Conservation (phyloP, 208 protist genomes). For the Leishmania martiniquensis region DNA sequence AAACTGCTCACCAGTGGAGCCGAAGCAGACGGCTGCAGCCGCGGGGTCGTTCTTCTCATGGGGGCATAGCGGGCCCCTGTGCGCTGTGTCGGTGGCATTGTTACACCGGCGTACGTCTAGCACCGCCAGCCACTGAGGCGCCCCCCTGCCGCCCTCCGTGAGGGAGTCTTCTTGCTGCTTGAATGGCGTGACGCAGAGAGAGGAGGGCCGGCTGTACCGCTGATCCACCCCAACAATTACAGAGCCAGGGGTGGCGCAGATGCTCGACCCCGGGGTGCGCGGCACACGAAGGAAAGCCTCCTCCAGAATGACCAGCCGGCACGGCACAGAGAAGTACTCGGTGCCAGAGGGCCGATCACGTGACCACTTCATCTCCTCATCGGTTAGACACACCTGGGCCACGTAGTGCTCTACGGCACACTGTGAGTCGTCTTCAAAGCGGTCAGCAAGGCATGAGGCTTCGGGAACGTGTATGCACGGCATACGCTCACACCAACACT, state of each 20-base stretch:
- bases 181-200: conserved; percentile 10
- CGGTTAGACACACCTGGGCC: conserved; percentile 21
- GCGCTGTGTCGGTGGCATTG: neutral
- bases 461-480: conserved; percentile 11
- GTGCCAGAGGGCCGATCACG: neutral
- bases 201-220: conserved; percentile 24
- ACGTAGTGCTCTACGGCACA: conserved; percentile 26
- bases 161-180: neutral
- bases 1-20: conserved; percentile 52
- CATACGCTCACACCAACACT: conserved; percentile 9
- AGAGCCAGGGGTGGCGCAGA: conserved; percentile 24
- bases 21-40: conserved; percentile 35
- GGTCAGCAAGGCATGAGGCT: neutral
- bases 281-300: conserved; percentile 17
- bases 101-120: conserved; percentile 19
- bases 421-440: neutral
- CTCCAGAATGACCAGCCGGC: conserved; percentile 42
- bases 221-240: conserved; percentile 67
- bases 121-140: conserved; percentile 18
- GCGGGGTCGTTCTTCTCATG: neutral
- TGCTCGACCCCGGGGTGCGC: conserved; percentile 17
- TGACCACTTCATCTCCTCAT: conserved; percentile 1
- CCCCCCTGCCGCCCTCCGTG: neutral
- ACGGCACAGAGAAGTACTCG: conserved; percentile 10
- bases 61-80: neutral